Conservation (phyloP, 257 asterid species). For the Penstemon newberryi region DNA sequence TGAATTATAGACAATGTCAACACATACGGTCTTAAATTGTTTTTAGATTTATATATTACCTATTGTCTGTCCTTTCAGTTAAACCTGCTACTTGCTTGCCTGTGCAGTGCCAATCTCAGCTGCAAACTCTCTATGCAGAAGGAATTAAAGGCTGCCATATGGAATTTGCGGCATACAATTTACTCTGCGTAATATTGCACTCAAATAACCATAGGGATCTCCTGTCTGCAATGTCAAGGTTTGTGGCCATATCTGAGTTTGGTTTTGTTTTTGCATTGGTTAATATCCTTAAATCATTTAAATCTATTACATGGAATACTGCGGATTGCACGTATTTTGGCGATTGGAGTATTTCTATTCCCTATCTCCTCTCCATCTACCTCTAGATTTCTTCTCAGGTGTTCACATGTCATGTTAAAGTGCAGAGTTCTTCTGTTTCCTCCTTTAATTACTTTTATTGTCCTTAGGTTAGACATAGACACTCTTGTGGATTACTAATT, state of each 20-base stretch:
- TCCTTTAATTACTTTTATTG: neutral
- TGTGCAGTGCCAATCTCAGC: conserved; percentile 97
- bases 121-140: conserved; percentile 89
- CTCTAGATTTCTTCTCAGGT: conserved; percentile 8
- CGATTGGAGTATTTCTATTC: neutral
- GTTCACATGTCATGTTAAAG: conserved; percentile 6
- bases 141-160: conserved; percentile 87
- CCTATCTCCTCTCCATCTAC: conserved; percentile 11
- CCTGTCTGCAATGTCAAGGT: conserved; percentile 97
- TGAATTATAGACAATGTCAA: conserved; percentile 8
- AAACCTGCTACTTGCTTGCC: conserved; percentile 27
- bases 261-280: conserved; percentile 10
- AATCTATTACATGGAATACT: neutral
- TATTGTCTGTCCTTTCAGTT: conserved; percentile 23
- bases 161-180: conserved; percentile 95
- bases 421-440: neutral
- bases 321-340: conserved; percentile 5
- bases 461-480: neutral
- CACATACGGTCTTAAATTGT: conserved; percentile 4
- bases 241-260: conserved; percentile 29
- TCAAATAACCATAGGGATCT: conserved; percentile 91
- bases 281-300: conserved; percentile 1
- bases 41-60: conserved; percentile 2
- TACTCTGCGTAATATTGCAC: conserved; percentile 83
- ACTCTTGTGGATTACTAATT: conserved; percentile 8